phyloP scores from a whole-genome alignment of 108 stramenopile genomes.

The Stephanodiscus triporus region DNA sequence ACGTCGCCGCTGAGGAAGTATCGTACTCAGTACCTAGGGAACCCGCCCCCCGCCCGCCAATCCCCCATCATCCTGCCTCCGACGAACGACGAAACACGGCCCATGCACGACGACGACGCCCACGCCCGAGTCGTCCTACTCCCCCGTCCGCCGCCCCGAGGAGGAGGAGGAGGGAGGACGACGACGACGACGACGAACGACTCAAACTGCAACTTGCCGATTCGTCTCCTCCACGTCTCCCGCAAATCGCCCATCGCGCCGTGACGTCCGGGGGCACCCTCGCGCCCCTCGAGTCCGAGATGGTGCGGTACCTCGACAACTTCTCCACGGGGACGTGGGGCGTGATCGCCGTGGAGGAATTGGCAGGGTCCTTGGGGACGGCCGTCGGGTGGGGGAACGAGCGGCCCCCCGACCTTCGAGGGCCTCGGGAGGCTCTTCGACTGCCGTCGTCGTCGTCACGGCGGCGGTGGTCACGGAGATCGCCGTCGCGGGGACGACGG shows the following conservation, averaged over 20 bases:
- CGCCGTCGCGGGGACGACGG: constrained; percentile 11
- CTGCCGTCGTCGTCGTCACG: constrained; percentile 46
- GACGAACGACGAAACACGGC: no score
- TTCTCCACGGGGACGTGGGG: constrained; percentile 95
- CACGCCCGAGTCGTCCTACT: neutral
- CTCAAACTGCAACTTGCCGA: constrained; percentile 35
- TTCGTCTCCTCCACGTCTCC: constrained; percentile 65
- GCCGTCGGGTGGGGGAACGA: constrained; percentile 37
- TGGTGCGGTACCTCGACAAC: constrained; percentile 94
- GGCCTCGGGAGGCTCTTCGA: constrained; percentile 67
- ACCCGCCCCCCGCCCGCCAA: no score
- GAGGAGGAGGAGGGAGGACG: no score
- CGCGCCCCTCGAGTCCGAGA: constrained; percentile 84
- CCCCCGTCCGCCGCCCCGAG: constrained; percentile 10
- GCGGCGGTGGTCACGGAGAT: constrained; percentile 10
- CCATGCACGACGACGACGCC: neutral
- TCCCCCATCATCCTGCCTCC: no score
- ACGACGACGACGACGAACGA: constrained; percentile 1
- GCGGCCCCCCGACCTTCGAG: constrained; percentile 57
- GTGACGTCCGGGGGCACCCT: constrained; percentile 90
- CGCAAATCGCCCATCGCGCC: constrained; percentile 81
- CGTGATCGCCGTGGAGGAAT: constrained; percentile 88
- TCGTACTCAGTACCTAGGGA: no score
- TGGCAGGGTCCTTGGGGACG: constrained; percentile 69
- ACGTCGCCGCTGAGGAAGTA: no score